Evolutionary conservation across 1,139 yeast species (phyloP).

Genomic region (Candida glucosophila): DNA sequence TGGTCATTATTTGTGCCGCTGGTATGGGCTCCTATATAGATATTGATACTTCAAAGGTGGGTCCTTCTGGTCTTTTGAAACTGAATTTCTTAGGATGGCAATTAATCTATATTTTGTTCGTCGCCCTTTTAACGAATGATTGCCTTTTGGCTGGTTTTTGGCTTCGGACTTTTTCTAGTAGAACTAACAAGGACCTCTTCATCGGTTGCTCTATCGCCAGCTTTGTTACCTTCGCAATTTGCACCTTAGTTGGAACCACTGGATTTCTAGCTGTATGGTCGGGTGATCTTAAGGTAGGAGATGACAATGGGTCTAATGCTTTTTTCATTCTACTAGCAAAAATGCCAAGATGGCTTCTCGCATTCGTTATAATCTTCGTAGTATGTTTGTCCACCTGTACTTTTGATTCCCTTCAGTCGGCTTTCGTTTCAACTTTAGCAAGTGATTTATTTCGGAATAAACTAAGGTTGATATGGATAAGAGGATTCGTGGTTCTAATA

Average conservation of each 20-base stretch:
- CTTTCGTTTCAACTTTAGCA: conserved; percentile 80
- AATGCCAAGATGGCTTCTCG: conserved; percentile 86
- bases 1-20: conserved; percentile 62
- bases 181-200: conserved; percentile 63
- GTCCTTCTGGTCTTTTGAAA: conserved; percentile 56
- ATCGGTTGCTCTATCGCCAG: conserved; percentile 75
- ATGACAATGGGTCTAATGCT: conserved; percentile 52
- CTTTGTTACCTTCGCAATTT: conserved; percentile 50
- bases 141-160: conserved; percentile 89
- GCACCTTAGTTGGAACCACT: conserved; percentile 69
- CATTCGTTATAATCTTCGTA: conserved; percentile 69
- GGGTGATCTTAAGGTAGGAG: conserved; percentile 57
- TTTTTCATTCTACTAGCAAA: conserved; percentile 61
- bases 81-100: conserved; percentile 81
- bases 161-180: conserved; percentile 89
- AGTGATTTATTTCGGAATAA: conserved; percentile 84
- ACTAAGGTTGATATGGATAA: conserved; percentile 54
- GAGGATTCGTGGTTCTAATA: conserved; percentile 63
- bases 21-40: conserved; percentile 76
- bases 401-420: conserved; percentile 83
- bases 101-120: conserved; percentile 69
- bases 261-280: conserved; percentile 92
- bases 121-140: conserved; percentile 86
- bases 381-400: conserved; percentile 78
- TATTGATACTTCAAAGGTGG: conserved; percentile 55